Evolutionary conservation across 768 basidiomycete species (phyloP).

Genomic region (Pleurotus djamor): DNA sequence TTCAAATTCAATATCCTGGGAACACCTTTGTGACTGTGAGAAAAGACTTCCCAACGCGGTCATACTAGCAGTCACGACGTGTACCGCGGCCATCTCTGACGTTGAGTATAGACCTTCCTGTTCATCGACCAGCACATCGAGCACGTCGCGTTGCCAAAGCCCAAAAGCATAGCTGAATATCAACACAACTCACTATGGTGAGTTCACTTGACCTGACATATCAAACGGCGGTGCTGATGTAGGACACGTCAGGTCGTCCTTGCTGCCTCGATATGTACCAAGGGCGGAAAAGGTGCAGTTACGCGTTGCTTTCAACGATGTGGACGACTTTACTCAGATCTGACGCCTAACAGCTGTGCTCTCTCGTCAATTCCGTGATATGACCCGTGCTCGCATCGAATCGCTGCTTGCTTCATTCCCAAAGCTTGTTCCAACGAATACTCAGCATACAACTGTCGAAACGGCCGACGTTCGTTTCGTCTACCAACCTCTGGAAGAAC

Average conservation of each 20-base stretch:
- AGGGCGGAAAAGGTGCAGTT: conserved; percentile 87
- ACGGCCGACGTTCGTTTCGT: conserved; percentile 95
- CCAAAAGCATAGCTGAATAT: not conserved
- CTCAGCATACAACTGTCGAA: conserved; percentile 96
- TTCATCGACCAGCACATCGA: not conserved
- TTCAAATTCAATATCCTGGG: no score
- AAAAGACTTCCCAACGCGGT: not conserved
- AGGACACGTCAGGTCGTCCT: conserved; percentile 68
- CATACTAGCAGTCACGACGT: not conserved
- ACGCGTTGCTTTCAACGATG: not conserved
- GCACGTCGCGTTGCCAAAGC: no score
- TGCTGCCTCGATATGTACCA: conserved; percentile 93
- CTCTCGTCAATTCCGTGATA: conserved; percentile 93
- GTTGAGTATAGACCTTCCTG: no score
- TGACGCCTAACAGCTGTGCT: no score
- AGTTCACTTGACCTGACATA: not conserved
- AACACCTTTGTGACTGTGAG: not conserved
- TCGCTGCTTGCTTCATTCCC: conserved; percentile 96
- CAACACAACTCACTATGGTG: not conserved
- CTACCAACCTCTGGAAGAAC: conserved; percentile 94
- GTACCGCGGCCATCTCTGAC: not conserved
- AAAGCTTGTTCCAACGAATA: conserved; percentile 92
- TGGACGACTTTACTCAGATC: no score
- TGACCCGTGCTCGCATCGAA: conserved; percentile 91
- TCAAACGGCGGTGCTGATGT: not conserved